A percentile compares a stretch with the other conserved stretches of the same genome.
Conservation (phyloP, 805 yeast genomes). For the Yamadazyma ubonensis region DNA sequence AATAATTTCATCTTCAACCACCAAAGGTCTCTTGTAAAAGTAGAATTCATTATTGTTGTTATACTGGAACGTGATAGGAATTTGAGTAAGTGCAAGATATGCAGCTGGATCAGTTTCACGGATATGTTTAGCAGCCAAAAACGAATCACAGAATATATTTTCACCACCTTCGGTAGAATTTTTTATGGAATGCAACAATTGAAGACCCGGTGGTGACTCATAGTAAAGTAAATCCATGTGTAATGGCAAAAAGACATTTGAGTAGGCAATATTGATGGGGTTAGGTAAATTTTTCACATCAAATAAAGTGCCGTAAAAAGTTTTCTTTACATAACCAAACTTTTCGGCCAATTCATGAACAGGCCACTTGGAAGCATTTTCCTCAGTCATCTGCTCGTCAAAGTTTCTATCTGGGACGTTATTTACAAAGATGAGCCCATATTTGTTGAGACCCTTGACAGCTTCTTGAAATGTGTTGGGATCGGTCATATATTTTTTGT, state of each 20-base stretch:
- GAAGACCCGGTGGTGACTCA: conserved; percentile 81
- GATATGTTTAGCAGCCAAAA: conserved; percentile 60
- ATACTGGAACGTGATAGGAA: conserved; percentile 72
- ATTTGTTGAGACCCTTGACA: conserved; percentile 47
- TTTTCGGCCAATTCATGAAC: conserved; percentile 42
- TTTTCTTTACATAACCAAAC: conserved; percentile 67
- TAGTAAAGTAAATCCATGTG: conserved; percentile 78
- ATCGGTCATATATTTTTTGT: conserved; percentile 38
- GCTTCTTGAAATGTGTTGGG: conserved; percentile 35
- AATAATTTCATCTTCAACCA: conserved; percentile 49
- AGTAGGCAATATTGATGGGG: conserved; percentile 70
- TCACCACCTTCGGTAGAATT: conserved; percentile 65
- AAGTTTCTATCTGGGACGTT: conserved; percentile 45
- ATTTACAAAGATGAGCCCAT: conserved; percentile 58
- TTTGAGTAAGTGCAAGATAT: conserved; percentile 55
- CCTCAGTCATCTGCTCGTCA: conserved; percentile 34
- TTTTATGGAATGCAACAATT: conserved; percentile 59
- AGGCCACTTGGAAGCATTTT: conserved; percentile 42
- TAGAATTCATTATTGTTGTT: conserved; percentile 60
- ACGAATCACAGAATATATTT: conserved; percentile 67
- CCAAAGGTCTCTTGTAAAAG: conserved; percentile 58
- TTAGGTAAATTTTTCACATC: conserved; percentile 53
- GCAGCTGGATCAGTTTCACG: conserved; percentile 58
- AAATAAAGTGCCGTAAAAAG: conserved; percentile 71
- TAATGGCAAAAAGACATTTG: conserved; percentile 61